Percentiles rank a stretch among this genome's conserved stretches.
Evolutionary conservation across 371 early-diverging fungal species (phyloP).

Genomic region (Mortierella sp.): DNA sequence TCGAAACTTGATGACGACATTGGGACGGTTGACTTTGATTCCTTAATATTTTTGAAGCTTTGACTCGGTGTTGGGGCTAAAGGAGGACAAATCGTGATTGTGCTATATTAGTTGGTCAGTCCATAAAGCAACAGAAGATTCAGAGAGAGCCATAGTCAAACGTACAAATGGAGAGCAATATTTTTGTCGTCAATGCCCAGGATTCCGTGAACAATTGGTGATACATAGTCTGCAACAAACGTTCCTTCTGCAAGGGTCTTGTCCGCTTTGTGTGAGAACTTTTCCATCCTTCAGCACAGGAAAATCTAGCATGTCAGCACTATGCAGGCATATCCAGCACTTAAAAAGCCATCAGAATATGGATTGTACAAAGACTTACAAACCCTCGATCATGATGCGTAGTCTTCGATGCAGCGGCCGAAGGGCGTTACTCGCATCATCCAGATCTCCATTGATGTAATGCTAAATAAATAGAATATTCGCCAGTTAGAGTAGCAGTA

Average conservation of each 20-base stretch:
- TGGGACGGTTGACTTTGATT: constrained; percentile 9
- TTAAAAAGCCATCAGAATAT: background rate
- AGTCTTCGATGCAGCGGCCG: constrained; percentile 8
- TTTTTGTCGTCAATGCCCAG: constrained; percentile 17
- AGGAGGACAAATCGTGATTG: background rate
- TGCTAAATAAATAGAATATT: too few relatives aligned
- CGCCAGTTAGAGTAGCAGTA: too few relatives aligned
- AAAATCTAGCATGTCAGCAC: background rate
- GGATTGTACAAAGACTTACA: constrained; percentile 1
- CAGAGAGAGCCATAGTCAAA: too few relatives aligned
- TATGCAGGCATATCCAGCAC: constrained; percentile 2
- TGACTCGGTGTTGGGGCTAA: constrained; percentile 11
- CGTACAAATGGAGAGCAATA: constrained; percentile 16
- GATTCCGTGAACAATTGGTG: constrained; percentile 16
- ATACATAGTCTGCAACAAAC: constrained; percentile 19
- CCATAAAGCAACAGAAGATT: background rate
- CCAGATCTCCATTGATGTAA: constrained; percentile 12
- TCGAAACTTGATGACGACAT: constrained; percentile 4
- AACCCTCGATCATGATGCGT: constrained; percentile 8
- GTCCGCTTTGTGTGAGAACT: constrained; percentile 19
- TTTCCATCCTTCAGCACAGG: constrained; percentile 21
- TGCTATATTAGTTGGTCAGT: background rate
- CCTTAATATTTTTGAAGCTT: constrained; percentile 8
- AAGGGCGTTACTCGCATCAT: constrained; percentile 13
- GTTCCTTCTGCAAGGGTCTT: constrained; percentile 15